These are phyloP conservation scores for Phyllosticta capitalensis DNA, from an alignment of 2,329 filamentous ascomycete species.

Conservation along the genomic window DNA sequence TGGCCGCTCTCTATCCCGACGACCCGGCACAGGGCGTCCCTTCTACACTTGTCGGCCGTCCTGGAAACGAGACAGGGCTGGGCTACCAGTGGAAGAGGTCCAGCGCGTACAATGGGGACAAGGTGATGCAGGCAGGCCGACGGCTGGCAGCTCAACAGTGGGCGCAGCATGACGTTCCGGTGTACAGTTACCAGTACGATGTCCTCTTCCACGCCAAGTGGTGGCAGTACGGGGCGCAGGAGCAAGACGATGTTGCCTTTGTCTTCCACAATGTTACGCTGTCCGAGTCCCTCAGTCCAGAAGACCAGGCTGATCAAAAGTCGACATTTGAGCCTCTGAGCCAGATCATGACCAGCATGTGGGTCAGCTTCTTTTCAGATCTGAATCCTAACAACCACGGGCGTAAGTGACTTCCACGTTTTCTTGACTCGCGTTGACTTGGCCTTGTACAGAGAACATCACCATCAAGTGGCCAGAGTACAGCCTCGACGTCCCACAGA, in stretches of 20 bases:
- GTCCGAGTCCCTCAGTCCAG: constrained; percentile 31
- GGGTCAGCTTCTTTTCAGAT: constrained; percentile 36
- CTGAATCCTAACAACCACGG: constrained; percentile 32
- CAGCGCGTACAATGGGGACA: constrained; percentile 45
- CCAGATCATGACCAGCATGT: constrained; percentile 35
- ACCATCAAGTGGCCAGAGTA: too few relatives aligned
- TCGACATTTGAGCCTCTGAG: too few relatives aligned
- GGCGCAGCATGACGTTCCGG: constrained; percentile 38
- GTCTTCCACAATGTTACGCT: constrained; percentile 38
- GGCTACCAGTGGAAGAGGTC: constrained; percentile 42
- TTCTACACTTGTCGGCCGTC: too few relatives aligned
- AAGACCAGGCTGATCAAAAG: constrained; percentile 28
- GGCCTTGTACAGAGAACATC: too few relatives aligned
- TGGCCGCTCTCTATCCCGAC: constrained; percentile 23
- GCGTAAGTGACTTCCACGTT: too few relatives aligned
- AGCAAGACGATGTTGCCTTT: constrained; percentile 45
- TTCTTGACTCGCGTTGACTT: too few relatives aligned
- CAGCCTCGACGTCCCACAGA: too few relatives aligned
- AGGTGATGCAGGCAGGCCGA: constrained; percentile 46
- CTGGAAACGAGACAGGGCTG: too few relatives aligned
- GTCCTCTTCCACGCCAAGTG: constrained; percentile 39
- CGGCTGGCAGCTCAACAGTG: constrained; percentile 44
- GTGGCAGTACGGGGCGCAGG: constrained; percentile 37
- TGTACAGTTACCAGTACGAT: constrained; percentile 56
- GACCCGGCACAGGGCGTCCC: too few relatives aligned